A percentile compares a stretch with the other conserved stretches of the same genome.
Evolutionary conservation across 2,329 filamentous ascomycete species (phyloP).

Genomic region (Aureobasidium namibiae): DNA sequence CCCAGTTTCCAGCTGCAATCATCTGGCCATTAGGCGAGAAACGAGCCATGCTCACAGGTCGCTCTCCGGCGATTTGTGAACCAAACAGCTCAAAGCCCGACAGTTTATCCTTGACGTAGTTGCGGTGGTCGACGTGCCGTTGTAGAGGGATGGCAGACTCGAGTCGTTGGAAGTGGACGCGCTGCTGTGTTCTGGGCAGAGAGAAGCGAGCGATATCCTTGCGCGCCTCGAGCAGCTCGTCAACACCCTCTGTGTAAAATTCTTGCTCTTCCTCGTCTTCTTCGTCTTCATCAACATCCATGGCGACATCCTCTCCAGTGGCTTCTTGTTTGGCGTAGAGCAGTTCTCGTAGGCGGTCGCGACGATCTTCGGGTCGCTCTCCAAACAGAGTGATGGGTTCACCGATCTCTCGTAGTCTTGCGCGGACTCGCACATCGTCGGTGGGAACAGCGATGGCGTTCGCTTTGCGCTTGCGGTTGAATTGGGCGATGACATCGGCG

Average conservation of each 20-base stretch:
- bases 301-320: slow-evolving; percentile 44
- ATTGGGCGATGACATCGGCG: slow-evolving; percentile 76
- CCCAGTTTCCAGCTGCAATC: slow-evolving; percentile 88
- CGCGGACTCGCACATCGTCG: slow-evolving; percentile 78
- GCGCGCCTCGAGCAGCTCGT: slow-evolving; percentile 66
- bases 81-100: slow-evolving; percentile 83
- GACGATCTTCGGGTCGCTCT: slow-evolving; percentile 74
- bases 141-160: slow-evolving; percentile 78
- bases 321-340: slow-evolving; percentile 61
- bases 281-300: slow-evolving; percentile 41
- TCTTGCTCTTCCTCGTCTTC: slow-evolving; percentile 74
- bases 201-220: slow-evolving; percentile 76
- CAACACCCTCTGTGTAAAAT: slow-evolving; percentile 81
- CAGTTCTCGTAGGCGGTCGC: slow-evolving; percentile 77
- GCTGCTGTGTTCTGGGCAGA: slow-evolving; percentile 68
- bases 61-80: slow-evolving; percentile 83
- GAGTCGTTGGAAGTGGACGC: slow-evolving; percentile 66
- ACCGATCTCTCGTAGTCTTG: slow-evolving; percentile 73
- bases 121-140: slow-evolving; percentile 87
- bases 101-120: slow-evolving; percentile 75
- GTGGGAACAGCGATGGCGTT: slow-evolving; percentile 88
- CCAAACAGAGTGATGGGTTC: slow-evolving; percentile 93
- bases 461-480: slow-evolving; percentile 82
- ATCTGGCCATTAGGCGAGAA: slow-evolving; percentile 79
- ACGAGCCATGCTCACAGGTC: slow-evolving; percentile 83